Evolutionary conservation across 768 basidiomycete species (phyloP).

Genomic region (Daedaleopsis nitida): DNA sequence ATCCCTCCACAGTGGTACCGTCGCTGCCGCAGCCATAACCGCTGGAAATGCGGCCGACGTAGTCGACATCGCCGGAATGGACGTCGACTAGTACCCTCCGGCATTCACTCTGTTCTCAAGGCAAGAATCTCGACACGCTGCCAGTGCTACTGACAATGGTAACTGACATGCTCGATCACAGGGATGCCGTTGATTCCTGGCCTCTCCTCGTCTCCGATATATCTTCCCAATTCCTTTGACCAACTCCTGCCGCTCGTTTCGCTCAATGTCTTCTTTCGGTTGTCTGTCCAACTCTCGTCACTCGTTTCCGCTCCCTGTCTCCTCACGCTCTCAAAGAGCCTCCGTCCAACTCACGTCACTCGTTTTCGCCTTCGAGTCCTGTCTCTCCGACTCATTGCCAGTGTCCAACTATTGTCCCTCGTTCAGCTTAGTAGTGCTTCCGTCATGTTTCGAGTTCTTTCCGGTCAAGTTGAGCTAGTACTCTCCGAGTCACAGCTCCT

Average conservation of each 20-base stretch:
- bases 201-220: neutral
- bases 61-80: neutral
- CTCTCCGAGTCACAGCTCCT: neutral
- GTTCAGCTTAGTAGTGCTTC: neutral
- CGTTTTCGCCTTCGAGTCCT: no score
- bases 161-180: no score
- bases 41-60: neutral
- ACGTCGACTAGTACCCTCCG: neutral
- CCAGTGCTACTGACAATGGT: no score
- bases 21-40: neutral
- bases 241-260: neutral
- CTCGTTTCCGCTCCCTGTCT: no score
- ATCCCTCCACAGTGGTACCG: neutral
- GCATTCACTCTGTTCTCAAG: no score
- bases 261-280: no score
- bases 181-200: no score
- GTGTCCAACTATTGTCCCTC: neutral
- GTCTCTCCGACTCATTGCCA: no score
- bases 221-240: neutral
- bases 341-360: no score
- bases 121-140: no score
- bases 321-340: no score
- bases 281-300: no score
- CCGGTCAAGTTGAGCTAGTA: neutral
- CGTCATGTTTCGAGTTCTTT: neutral